Percentiles rank a stretch among this genome's conserved stretches.
Evolutionary conservation across 441 rosid genomes (phyloP).

Genomic region (Viola pubescens): DNA sequence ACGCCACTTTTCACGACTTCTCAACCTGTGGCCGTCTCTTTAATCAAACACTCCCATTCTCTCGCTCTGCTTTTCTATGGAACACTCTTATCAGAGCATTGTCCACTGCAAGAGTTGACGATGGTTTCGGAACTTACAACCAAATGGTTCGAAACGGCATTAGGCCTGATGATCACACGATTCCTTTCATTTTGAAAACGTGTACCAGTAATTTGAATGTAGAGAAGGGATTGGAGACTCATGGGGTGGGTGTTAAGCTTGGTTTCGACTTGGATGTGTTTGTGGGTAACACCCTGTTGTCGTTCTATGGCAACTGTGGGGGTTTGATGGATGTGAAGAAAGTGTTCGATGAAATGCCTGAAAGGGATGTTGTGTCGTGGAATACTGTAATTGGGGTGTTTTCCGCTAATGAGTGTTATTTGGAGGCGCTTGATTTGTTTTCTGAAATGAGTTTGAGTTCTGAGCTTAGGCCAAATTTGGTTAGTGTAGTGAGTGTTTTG

Average conservation of each 20-base stretch:
- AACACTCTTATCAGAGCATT: conserved; percentile 45
- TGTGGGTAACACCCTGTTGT: conserved; percentile 61
- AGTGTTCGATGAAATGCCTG: conserved; percentile 71
- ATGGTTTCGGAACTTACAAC: conserved; percentile 36
- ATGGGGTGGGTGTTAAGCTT: conserved; percentile 54
- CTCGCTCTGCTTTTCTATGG: conserved; percentile 45
- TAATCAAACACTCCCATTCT: conserved; percentile 25
- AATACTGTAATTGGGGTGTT: conserved; percentile 64
- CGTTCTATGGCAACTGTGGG: conserved; percentile 50
- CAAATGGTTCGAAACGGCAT: conserved; percentile 42
- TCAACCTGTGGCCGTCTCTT: conserved; percentile 26
- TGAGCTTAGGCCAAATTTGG: conserved; percentile 51
- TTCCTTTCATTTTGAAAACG: conserved; percentile 70
- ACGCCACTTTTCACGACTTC: conserved; percentile 27
- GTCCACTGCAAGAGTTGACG: conserved; percentile 25
- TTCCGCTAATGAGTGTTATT: conserved; percentile 37
- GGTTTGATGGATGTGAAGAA: conserved; percentile 42
- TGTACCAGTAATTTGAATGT: conserved; percentile 36
- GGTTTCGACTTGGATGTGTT: conserved; percentile 56
- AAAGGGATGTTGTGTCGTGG: conserved; percentile 92
- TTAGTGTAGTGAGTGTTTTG: conserved; percentile 68
- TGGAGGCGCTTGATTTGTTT: conserved; percentile 42
- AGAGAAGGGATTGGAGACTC: conserved; percentile 47
- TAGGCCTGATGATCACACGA: conserved; percentile 65
- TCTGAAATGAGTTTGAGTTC: conserved; percentile 43